These are phyloP conservation scores for Acrasis kona DNA, from an alignment of 78 protist genomes.

Conservation along the genomic window DNA sequence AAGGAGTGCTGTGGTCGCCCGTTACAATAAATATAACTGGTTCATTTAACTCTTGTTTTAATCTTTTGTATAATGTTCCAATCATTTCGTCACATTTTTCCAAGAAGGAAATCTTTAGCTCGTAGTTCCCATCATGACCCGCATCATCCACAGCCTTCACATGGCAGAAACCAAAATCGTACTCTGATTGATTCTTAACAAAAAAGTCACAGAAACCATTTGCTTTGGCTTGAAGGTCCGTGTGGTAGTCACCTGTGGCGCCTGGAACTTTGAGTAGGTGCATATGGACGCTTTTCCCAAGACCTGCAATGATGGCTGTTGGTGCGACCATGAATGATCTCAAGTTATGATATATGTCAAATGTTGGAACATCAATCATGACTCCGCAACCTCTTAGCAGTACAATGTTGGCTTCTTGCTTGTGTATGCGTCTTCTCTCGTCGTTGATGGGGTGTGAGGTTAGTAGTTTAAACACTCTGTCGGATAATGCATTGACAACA, in stretches of 20 bases:
- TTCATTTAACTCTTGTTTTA: background rate
- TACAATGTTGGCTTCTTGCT: slow-evolving; percentile 56
- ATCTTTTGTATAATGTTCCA: background rate
- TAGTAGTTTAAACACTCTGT: slow-evolving; percentile 26
- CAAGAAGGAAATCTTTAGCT: slow-evolving; percentile 28
- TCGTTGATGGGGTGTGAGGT: slow-evolving; percentile 54
- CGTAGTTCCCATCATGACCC: slow-evolving; percentile 54
- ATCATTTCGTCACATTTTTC: slow-evolving; percentile 37
- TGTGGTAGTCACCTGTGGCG: slow-evolving; percentile 74
- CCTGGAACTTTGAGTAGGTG: slow-evolving; percentile 29
- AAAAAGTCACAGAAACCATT: slow-evolving; percentile 11
- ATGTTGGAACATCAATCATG: slow-evolving; percentile 42
- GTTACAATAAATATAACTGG: slow-evolving; percentile 39
- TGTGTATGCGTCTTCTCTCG: slow-evolving; percentile 31
- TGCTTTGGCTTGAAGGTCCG: slow-evolving; percentile 57
- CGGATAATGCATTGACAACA: slow-evolving; percentile 49
- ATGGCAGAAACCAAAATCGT: slow-evolving; percentile 64
- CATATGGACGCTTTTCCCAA: slow-evolving; percentile 58
- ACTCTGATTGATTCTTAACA: background rate
- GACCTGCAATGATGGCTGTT: slow-evolving; percentile 71
- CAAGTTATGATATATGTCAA: slow-evolving; percentile 31
- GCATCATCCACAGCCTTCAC: slow-evolving; percentile 76
- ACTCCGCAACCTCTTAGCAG: slow-evolving; percentile 76
- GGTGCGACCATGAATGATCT: slow-evolving; percentile 75
- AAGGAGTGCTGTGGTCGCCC: slow-evolving; percentile 82